Conservation (phyloP, 1,284 basidiomycete genomes). For the Ceraceosorus bombacis region DNA sequence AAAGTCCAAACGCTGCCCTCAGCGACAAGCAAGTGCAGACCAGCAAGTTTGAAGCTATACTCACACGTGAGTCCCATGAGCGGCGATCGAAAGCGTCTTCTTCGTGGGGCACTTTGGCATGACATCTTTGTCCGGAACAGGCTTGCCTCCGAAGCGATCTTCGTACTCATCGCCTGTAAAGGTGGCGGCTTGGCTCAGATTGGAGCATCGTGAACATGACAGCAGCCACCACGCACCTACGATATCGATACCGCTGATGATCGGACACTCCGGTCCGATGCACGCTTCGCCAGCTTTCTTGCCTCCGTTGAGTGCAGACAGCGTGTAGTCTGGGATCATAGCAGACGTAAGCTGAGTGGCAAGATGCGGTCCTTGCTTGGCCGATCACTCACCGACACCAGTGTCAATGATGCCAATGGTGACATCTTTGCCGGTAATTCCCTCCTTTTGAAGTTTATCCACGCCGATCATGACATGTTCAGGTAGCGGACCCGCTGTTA, state of each 20-base stretch:
- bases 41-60: too few relatives aligned
- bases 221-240: slow-evolving; percentile 18
- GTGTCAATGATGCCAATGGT: slow-evolving; percentile 56
- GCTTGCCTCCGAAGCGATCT: slow-evolving; percentile 11
- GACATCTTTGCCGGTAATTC: slow-evolving; percentile 55
- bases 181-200: slow-evolving; percentile 22
- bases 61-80: too few relatives aligned
- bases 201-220: too few relatives aligned
- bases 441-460: slow-evolving; percentile 55
- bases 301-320: slow-evolving; percentile 57
- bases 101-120: slow-evolving; percentile 44
- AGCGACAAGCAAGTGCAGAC: too few relatives aligned
- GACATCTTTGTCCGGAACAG: slow-evolving; percentile 49
- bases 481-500: too few relatives aligned
- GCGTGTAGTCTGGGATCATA: slow-evolving; percentile 54
- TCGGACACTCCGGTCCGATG: slow-evolving; percentile 28
- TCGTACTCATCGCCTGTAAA: slow-evolving; percentile 46
- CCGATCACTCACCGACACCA: slow-evolving; percentile 34
- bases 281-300: slow-evolving; percentile 29
- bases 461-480: slow-evolving; percentile 47
- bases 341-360: too few relatives aligned
- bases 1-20: slow-evolving; percentile 15
- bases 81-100: too few relatives aligned
- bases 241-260: slow-evolving; percentile 28
- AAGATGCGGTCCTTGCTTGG: too few relatives aligned